Percentiles rank a stretch among this genome's conserved stretches.
Evolutionary conservation across 768 basidiomycete species (phyloP).

Genomic region (Amyloporia xantha): DNA sequence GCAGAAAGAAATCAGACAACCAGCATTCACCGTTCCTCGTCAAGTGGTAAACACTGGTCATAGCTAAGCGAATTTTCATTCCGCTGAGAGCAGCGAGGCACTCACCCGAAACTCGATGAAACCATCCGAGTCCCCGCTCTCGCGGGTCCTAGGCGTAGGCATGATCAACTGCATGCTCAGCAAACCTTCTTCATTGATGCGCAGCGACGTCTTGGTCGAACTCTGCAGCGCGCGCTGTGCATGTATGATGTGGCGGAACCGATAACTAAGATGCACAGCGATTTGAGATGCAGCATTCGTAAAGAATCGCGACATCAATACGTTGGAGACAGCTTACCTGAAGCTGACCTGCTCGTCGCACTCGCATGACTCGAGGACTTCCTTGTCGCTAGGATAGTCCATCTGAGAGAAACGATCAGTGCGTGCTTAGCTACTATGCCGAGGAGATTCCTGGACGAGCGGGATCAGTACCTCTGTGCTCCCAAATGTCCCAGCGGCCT

Average conservation of each 20-base stretch:
- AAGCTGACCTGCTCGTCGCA: constrained; percentile 62
- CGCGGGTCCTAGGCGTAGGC: constrained; percentile 38
- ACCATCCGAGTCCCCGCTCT: constrained; percentile 41
- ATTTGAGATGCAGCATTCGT: neutral
- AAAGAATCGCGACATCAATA: neutral
- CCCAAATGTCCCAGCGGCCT: constrained; percentile 77
- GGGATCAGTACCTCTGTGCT: constrained; percentile 60
- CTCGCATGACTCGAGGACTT: constrained; percentile 87
- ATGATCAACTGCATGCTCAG: constrained; percentile 90
- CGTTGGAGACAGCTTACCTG: constrained; percentile 42
- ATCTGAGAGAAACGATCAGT: constrained; percentile 51
- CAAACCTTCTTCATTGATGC: constrained; percentile 78
- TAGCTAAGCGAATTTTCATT: neutral
- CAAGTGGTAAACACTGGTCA: constrained; percentile 21
- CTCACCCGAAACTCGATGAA: constrained; percentile 88
- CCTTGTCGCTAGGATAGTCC: constrained; percentile 92
- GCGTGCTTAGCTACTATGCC: no score
- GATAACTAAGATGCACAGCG: constrained; percentile 68
- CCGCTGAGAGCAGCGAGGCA: constrained; percentile 5
- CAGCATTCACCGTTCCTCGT: no score
- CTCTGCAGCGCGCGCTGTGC: constrained; percentile 70
- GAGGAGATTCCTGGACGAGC: neutral
- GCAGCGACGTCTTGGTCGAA: constrained; percentile 82
- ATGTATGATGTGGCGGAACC: constrained; percentile 68
- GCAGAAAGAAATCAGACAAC: no score